Percentiles rank a stretch among this genome's conserved stretches.
Evolutionary conservation across 148 eudicot species (phyloP).

Genomic region (Spergularia bocconei): DNA sequence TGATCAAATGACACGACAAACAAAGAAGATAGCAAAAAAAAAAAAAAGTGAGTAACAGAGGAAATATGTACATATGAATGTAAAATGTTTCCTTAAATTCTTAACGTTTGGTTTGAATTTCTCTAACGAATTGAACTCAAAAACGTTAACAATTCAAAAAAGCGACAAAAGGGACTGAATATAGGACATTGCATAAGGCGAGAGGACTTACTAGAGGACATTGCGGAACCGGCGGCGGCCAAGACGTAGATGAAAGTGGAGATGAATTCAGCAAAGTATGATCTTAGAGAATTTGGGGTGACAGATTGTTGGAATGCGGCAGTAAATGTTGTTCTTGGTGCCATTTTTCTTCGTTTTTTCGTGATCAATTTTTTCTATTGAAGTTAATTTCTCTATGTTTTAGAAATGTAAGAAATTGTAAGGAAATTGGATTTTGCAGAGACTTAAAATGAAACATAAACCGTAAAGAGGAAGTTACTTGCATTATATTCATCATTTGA

Average conservation of each 20-base stretch:
- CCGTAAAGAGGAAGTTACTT: constrained; percentile 9
- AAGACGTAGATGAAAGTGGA: constrained; percentile 87
- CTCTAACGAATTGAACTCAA: too few relatives aligned
- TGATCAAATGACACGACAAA: neutral
- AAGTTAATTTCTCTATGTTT: neutral
- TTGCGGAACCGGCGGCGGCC: constrained; percentile 67
- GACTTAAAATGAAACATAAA: neutral
- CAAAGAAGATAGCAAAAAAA: too few relatives aligned
- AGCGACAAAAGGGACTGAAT: too few relatives aligned
- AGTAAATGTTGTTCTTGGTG: constrained; percentile 41
- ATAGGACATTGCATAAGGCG: too few relatives aligned
- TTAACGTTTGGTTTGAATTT: too few relatives aligned
- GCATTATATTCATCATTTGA: neutral
- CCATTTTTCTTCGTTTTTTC: constrained; percentile 18
- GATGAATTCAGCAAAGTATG: constrained; percentile 85
- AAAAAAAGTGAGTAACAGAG: too few relatives aligned
- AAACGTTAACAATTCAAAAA: too few relatives aligned
- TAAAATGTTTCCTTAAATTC: too few relatives aligned
- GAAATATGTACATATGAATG: too few relatives aligned
- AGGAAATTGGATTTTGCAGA: neutral
- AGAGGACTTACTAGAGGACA: constrained; percentile 56
- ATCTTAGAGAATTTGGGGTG: constrained; percentile 55
- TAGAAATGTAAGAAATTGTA: neutral
- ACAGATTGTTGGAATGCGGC: constrained; percentile 49
- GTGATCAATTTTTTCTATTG: neutral